phyloP scores from a whole-genome alignment of 345 rosid genomes.

The Hibiscus syriacus region DNA sequence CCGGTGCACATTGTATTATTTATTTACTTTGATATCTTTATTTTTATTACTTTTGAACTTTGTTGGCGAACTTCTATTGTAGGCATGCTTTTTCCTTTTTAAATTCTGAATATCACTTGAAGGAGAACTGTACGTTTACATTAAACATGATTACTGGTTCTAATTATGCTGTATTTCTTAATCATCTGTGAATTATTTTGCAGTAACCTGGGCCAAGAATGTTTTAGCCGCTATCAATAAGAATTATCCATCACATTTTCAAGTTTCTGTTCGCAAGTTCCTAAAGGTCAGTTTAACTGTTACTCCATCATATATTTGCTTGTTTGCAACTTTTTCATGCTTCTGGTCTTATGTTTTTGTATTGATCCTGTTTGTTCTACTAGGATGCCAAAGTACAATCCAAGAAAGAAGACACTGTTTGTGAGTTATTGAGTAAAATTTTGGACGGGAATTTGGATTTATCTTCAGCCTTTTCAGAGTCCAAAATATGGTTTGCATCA shows the following conservation, averaged over 20 bases:
- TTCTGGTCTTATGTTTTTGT: slow-evolving; percentile 14
- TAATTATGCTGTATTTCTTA: neutral
- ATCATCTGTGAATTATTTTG: slow-evolving; percentile 9
- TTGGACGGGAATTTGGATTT: slow-evolving; percentile 54
- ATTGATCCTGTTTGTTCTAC: slow-evolving; percentile 8
- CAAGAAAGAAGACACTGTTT: slow-evolving; percentile 42
- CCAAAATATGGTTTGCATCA: slow-evolving; percentile 77
- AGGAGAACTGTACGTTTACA: neutral
- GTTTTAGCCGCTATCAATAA: slow-evolving; percentile 49
- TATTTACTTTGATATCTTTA: neutral
- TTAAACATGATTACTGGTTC: neutral
- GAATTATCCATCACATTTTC: slow-evolving; percentile 67
- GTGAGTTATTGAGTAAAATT: slow-evolving; percentile 45
- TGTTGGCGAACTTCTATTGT: neutral
- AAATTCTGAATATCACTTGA: neutral
- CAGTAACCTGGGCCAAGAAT: slow-evolving; percentile 72
- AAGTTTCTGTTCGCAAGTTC: slow-evolving; percentile 42
- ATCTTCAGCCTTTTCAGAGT: slow-evolving; percentile 40
- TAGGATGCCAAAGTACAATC: slow-evolving; percentile 46
- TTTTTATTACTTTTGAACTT: neutral
- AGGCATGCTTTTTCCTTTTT: neutral
- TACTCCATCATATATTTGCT: slow-evolving; percentile 2
- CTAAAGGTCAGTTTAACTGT: slow-evolving; percentile 45
- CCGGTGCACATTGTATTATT: neutral
- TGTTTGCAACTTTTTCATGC: neutral